These are phyloP conservation scores for Rhodotorula sp. DNA, from an alignment of 1,284 basidiomycete species.

Conservation along the genomic window DNA sequence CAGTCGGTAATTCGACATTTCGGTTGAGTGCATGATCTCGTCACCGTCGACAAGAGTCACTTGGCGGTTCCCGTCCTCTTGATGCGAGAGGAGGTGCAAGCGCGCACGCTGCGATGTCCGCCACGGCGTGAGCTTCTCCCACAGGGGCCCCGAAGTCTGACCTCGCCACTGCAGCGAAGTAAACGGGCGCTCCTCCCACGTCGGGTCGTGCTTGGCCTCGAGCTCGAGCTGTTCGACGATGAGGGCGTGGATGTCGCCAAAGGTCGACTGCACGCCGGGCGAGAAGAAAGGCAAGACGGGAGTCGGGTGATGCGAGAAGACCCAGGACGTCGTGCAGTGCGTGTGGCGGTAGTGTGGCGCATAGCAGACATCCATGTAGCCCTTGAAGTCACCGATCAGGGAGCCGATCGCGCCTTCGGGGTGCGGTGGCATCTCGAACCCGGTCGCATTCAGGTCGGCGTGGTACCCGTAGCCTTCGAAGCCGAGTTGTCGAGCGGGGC, in stretches of 20 bases:
- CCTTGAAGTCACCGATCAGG: slow-evolving; percentile 37
- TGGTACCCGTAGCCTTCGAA: slow-evolving; percentile 41
- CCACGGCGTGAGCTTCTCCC: slow-evolving; percentile 39
- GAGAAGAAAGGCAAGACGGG: slow-evolving; percentile 43
- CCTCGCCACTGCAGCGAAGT: slow-evolving; percentile 39
- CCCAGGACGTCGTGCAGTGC: slow-evolving; percentile 43
- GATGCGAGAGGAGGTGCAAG: slow-evolving; percentile 37
- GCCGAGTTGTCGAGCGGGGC: slow-evolving; percentile 34
- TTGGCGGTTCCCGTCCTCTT: slow-evolving; percentile 31
- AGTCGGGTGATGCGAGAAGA: slow-evolving; percentile 43
- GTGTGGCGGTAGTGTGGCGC: slow-evolving; percentile 45
- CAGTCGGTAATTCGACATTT: slow-evolving; percentile 38
- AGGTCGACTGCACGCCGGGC: slow-evolving; percentile 42
- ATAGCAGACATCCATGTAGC: slow-evolving; percentile 44
- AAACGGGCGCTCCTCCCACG: slow-evolving; percentile 42
- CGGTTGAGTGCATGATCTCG: slow-evolving; percentile 27
- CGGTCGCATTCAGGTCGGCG: slow-evolving; percentile 36
- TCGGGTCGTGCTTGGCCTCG: slow-evolving; percentile 36
- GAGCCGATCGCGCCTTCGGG: slow-evolving; percentile 35
- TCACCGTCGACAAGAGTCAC: slow-evolving; percentile 38
- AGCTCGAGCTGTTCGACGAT: slow-evolving; percentile 44
- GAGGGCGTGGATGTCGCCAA: slow-evolving; percentile 41
- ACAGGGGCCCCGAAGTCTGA: slow-evolving; percentile 40
- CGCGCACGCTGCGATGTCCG: slow-evolving; percentile 39
- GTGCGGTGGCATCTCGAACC: slow-evolving; percentile 37